Percentiles rank a stretch among this genome's conserved stretches.
These are phyloP conservation scores for Pythium graminicola DNA, from an alignment of 352 stramenopile species.

Conservation along the genomic window DNA sequence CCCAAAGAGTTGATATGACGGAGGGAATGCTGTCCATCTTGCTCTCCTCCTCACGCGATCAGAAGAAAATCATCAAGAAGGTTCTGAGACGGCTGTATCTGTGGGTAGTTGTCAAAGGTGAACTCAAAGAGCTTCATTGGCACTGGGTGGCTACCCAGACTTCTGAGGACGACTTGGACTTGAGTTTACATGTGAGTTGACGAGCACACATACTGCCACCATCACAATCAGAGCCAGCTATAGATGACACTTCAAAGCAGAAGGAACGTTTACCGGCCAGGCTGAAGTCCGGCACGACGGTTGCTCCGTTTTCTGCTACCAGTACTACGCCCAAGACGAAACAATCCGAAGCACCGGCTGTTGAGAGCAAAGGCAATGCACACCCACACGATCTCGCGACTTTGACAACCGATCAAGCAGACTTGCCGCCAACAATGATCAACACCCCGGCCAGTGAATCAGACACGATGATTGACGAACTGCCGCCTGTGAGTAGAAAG, in stretches of 20 bases:
- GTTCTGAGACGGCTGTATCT: slow-evolving; percentile 17
- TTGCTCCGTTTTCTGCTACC: not conserved
- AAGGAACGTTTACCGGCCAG: not conserved
- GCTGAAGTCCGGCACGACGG: not conserved
- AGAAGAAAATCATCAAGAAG: slow-evolving; percentile 20
- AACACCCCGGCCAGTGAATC: too few species aligned
- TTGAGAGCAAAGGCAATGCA: too few species aligned
- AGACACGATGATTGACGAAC: not conserved
- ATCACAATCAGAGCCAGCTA: not conserved
- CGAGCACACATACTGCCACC: not conserved
- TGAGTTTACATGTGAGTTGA: not conserved
- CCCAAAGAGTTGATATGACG: slow-evolving; percentile 14
- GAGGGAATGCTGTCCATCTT: slow-evolving; percentile 20
- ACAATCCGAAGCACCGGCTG: too few species aligned
- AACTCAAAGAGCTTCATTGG: slow-evolving; percentile 6
- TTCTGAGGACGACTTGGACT: not conserved
- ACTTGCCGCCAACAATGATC: too few species aligned
- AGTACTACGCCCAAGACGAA: too few species aligned
- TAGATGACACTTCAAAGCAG: not conserved
- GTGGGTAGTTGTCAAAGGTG: not conserved
- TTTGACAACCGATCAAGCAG: too few species aligned
- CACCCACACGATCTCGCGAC: too few species aligned
- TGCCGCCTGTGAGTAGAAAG: not conserved
- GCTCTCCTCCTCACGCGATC: slow-evolving; percentile 15
- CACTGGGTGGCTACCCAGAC: slow-evolving; percentile 12